Percentiles rank a stretch among this genome's conserved stretches.
Conservation (phyloP, 306 rosid genomes). For the Medicago arabica region DNA sequence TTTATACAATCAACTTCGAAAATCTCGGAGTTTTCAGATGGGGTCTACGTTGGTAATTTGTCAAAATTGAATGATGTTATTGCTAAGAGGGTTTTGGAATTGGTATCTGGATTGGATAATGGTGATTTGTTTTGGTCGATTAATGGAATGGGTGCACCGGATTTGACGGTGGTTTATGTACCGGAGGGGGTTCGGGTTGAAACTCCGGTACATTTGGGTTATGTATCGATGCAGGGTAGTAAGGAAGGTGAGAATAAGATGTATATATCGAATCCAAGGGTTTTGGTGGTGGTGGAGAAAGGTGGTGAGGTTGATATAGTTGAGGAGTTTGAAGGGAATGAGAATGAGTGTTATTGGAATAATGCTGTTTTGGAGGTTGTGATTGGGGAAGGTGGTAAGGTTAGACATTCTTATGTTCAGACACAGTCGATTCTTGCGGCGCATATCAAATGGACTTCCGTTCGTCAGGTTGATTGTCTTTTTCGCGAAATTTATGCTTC, state of each 20-base stretch:
- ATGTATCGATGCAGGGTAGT: constrained; percentile 54
- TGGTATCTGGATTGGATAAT: constrained; percentile 28
- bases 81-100: constrained; percentile 55
- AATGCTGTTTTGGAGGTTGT: constrained; percentile 79
- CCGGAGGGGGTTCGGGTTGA: constrained; percentile 71
- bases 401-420: constrained; percentile 90
- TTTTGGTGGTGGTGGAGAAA: constrained; percentile 76
- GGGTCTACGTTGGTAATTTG: constrained; percentile 66
- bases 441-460: constrained; percentile 90
- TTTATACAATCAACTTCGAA: constrained; percentile 36
- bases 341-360: constrained; percentile 63
- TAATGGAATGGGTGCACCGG: constrained; percentile 91
- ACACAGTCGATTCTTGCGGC: constrained; percentile 78
- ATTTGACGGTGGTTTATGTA: constrained; percentile 76
- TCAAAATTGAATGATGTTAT: background rate
- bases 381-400: constrained; percentile 74
- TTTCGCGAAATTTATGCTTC: background rate
- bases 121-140: constrained; percentile 93
- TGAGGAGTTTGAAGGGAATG: constrained; percentile 71
- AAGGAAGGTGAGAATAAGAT: constrained; percentile 49
- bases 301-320: constrained; percentile 74
- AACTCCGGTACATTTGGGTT: constrained; percentile 65
- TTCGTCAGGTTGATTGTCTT: constrained; percentile 65
- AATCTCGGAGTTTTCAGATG: constrained; percentile 54
- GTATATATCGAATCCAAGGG: constrained; percentile 86